Percentiles rank a stretch among this genome's conserved stretches.
Evolutionary conservation across 257 asterid genomes (phyloP).

Genomic region (Solanum sitiens): DNA sequence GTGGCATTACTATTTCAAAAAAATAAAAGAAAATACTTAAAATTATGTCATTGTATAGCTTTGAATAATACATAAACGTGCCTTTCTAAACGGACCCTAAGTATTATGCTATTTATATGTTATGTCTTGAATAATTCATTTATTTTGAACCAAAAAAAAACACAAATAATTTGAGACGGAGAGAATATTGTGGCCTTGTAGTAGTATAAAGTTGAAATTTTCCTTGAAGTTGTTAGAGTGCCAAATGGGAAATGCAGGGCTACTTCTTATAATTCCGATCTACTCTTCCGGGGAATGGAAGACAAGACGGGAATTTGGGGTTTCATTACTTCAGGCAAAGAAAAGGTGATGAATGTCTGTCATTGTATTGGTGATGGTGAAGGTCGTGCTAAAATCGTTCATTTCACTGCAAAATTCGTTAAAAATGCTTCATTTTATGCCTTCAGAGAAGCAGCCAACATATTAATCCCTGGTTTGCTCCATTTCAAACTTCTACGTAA

Average conservation of each 20-base stretch:
- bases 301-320: neutral
- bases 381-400: constrained; percentile 16
- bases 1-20: neutral
- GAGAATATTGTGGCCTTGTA: neutral
- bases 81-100: neutral
- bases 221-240: neutral
- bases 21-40: neutral
- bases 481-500: neutral
- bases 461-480: constrained; percentile 29
- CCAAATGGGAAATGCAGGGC: neutral
- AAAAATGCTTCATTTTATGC: constrained; percentile 21
- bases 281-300: neutral
- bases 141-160: no score
- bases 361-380: constrained; percentile 16
- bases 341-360: neutral
- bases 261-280: neutral
- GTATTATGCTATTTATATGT: neutral
- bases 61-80: neutral
- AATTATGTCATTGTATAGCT: no score
- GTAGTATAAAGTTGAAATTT: neutral
- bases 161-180: neutral
- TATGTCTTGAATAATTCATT: neutral
- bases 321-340: neutral
- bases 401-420: constrained; percentile 12
- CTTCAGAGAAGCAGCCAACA: constrained; percentile 14